These are phyloP conservation scores for Prunus padus DNA, from an alignment of 306 rosid genomes.

Conservation along the genomic window DNA sequence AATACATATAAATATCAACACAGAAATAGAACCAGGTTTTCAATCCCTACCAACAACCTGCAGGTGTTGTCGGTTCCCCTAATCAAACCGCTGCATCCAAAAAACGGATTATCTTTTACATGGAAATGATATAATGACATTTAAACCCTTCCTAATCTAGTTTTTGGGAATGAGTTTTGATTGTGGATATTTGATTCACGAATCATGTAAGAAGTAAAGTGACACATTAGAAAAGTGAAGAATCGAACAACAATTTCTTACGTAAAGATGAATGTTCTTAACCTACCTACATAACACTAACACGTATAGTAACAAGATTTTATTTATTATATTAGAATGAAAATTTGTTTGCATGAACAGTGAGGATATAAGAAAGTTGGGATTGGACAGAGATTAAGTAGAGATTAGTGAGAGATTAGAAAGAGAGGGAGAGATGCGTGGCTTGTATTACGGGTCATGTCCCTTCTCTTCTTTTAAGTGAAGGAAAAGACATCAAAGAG, in stretches of 20 bases:
- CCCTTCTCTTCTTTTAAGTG: constrained; percentile 32
- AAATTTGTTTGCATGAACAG: not conserved
- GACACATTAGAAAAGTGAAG: no score
- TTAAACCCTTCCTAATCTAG: not conserved
- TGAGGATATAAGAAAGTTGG: not conserved
- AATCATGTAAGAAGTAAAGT: no score
- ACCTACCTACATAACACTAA: no score
- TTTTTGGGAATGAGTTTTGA: not conserved
- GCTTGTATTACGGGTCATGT: constrained; percentile 45
- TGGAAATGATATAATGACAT: not conserved
- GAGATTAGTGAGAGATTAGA: not conserved
- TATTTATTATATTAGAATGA: not conserved
- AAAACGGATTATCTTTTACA: not conserved
- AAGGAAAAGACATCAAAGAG: constrained; percentile 1
- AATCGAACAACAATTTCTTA: no score
- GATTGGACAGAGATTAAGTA: no score
- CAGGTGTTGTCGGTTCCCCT: not conserved
- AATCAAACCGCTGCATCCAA: not conserved
- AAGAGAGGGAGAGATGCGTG: constrained; percentile 10
- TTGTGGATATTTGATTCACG: not conserved
- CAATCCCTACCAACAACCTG: not conserved
- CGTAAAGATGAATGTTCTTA: no score
- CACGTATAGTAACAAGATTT: no score
- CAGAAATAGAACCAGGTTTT: not conserved
- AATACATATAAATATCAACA: not conserved